Base-by-base conservation (phyloP, 2,329 filamentous ascomycete species). In the Malbranchea cinnamomea region DNA sequence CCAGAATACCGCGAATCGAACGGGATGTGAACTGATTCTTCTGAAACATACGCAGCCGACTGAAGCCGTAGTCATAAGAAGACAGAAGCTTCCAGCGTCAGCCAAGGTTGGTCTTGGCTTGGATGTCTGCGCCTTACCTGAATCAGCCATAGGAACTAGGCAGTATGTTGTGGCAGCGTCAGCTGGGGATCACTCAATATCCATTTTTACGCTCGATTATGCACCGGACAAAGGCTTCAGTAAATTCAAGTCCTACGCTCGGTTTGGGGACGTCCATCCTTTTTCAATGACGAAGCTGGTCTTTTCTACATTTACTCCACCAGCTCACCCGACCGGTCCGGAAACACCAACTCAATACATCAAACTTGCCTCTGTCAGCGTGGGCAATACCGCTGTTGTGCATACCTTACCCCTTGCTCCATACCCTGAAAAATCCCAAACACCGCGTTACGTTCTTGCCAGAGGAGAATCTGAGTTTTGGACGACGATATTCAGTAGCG, bases 121-220 rank as follows among this genome's bases (percentile, higher is more conserved):
- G 29, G 80, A 89, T 29, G 72, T 87, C 28, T 73, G 73, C 36
- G 71, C 76, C 34, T 65, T 94, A 6, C 65, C 68, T 6, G 58
- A 68, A 5, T 52, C 63, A 4, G 56, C 65, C 1, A 59, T 71
- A 30, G 70, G 68, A 30, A 73, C 78, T 35, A 70, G 75, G 26
- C 83, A 94, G 54, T 78, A 83, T 40, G 69, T 78, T 26, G 66
- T 93, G 40, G 85, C 84, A 5, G 72, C 91, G 9, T 79, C 80
- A 2, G 78, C 77, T 6, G 78, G 79, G 43, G 80, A 91, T 50
- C 73, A 74, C 36, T 83, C 81, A 7, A 75, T 93, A 40, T 71
- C 71, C 4, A 59, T 93, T 16, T 78, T 76, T 52, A 85, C 81
- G 0, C 59, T 92, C 34, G 78, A 91, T 40, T 79, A 82, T 48